Evolutionary conservation across 805 yeast genomes (phyloP), one percentile per base, ranked within the genome.

Genomic region (Sugiyamaella mastotermitis): DNA sequence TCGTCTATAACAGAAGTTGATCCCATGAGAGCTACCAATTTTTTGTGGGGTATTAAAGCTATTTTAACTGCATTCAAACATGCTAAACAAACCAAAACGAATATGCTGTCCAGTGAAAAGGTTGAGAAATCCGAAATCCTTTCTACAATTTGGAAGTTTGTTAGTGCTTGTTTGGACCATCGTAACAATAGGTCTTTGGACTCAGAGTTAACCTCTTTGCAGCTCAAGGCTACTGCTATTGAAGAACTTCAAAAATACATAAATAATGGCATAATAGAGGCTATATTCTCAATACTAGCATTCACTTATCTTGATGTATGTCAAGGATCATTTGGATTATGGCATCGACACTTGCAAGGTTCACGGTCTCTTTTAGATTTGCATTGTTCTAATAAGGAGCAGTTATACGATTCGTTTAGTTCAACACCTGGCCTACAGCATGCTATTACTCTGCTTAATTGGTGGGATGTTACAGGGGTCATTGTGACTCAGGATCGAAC

Each of bases 1-100:
- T n/a, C n/a, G n/a, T n/a, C n/a, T n/a, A n/a, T n/a, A n/a, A 41
- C 37, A 22, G 35, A 35, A 8, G 31, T 42, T 4, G 43, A 39
- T 22, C 43, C 46, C 8, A 24, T 43, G 35, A 23, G 36, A 31
- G 26, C 33, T 19, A 29, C 39, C 26, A 42, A 45, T 31, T 45
- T 45, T 35, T 23, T 37, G 5, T 45, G 49, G 49, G 49, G 49
- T 3, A 34, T 45, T 33, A 45, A 43, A 34, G 49, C 49, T 9
- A 43, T 45, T 8, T 33, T 42, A 14, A 35, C 46, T 5, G 48
- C 48, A 14, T 42, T 34, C 28, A 33, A 38, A 14, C 48, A 45
- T 34, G 46, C 46, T 14, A 22, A 29, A 25, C 29, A 25, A 25
- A 37, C 37, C 17, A 35, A 40, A 10, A 38, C 42, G 10, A 28